Percentiles rank a stretch among this genome's conserved stretches.
phyloP scores from a whole-genome alignment of 495 filamentous ascomycete genomes.

The Pseudotulostoma volvatum region DNA sequence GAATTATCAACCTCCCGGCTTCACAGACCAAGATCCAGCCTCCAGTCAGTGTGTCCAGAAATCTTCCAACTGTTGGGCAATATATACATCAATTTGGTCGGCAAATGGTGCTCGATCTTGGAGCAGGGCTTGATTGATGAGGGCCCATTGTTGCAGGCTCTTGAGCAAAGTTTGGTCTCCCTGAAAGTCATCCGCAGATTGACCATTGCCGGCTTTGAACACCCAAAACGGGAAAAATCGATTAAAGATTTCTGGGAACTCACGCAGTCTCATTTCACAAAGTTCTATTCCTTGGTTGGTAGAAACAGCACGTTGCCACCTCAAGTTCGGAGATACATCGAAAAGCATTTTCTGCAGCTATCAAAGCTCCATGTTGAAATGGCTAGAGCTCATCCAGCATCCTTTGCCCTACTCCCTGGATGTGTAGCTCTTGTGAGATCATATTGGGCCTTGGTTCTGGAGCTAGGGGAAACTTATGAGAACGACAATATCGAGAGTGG shows the following conservation, averaged over 20 bases:
- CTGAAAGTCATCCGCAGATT: slow-evolving; percentile 71
- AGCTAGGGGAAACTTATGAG: slow-evolving; percentile 55
- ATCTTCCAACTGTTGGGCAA: slow-evolving; percentile 58
- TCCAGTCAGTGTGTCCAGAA: slow-evolving; percentile 64
- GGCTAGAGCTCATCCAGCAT: slow-evolving; percentile 53
- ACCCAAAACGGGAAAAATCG: slow-evolving; percentile 58
- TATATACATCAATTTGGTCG: slow-evolving; percentile 60
- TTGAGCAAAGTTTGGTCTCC: slow-evolving; percentile 59
- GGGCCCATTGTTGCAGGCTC: slow-evolving; percentile 37
- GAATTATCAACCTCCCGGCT: slow-evolving; percentile 70
- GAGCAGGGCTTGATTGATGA: slow-evolving; percentile 38
- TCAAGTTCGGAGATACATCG: slow-evolving; percentile 36
- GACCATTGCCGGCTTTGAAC: slow-evolving; percentile 64
- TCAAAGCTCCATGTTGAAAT: slow-evolving; percentile 84
- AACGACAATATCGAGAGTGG: slow-evolving; percentile 23
- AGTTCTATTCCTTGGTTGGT: slow-evolving; percentile 37
- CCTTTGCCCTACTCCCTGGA: slow-evolving; percentile 65
- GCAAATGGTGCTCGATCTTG: slow-evolving; percentile 51
- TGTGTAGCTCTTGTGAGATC: slow-evolving; percentile 55
- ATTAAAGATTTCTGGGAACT: slow-evolving; percentile 64
- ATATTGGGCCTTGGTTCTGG: slow-evolving; percentile 69
- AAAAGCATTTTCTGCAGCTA: slow-evolving; percentile 75
- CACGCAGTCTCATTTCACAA: slow-evolving; percentile 51
- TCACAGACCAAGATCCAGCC: slow-evolving; percentile 45
- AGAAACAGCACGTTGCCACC: slow-evolving; percentile 12